A percentile compares a stretch with the other conserved stretches of the same genome.
Evolutionary conservation across 2,329 filamentous ascomycete genomes (phyloP).

Genomic region (Pseudovirgaria hyperparasitica): DNA sequence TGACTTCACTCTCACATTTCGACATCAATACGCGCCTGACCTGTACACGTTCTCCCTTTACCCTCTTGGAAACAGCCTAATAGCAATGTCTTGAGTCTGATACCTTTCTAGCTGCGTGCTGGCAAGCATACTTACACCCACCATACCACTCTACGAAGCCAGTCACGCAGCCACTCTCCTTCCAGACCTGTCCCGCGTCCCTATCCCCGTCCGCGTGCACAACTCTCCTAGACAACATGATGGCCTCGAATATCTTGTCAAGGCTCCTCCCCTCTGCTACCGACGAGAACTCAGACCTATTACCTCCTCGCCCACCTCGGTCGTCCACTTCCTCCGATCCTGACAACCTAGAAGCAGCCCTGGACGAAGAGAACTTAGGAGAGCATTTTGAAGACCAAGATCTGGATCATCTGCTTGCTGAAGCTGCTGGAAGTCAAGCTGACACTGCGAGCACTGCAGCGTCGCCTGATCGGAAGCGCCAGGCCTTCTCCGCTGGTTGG

Average conservation of each 20-base stretch:
- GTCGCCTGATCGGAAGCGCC: slow-evolving; percentile 16
- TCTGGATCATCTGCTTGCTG: slow-evolving; percentile 42
- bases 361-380: slow-evolving; percentile 37
- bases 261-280: slow-evolving; percentile 37
- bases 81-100: no score
- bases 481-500: no score
- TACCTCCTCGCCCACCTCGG: slow-evolving; percentile 11
- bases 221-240: slow-evolving; percentile 19
- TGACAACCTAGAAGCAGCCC: slow-evolving; percentile 34
- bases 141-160: no score
- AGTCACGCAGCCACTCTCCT: no score
- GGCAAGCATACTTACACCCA: no score
- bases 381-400: slow-evolving; percentile 43
- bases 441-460: slow-evolving; percentile 30
- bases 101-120: no score
- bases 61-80: no score
- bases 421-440: slow-evolving; percentile 36
- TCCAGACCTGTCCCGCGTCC: not conserved
- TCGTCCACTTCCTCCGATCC: slow-evolving; percentile 15
- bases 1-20: no score
- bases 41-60: no score
- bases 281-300: slow-evolving; percentile 31
- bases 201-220: not conserved
- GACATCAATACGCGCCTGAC: no score
- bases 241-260: slow-evolving; percentile 42